phyloP scores from a whole-genome alignment of 805 yeast genomes.

The Kazachstania taianensis region DNA sequence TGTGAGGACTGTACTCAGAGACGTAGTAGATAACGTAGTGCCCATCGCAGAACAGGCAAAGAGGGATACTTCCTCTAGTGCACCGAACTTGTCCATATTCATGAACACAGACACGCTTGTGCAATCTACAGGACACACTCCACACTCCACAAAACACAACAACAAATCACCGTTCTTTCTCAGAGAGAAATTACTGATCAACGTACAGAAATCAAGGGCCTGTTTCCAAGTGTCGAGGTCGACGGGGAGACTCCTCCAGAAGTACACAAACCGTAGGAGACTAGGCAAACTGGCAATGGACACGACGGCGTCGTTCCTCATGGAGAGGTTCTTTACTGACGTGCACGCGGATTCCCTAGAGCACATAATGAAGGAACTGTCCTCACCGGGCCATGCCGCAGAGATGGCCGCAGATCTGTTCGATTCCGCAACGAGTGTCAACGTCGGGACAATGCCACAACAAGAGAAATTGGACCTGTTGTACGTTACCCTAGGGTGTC shows the following conservation, averaged over 20 bases:
- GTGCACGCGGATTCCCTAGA: neutral
- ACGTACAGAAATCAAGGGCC: conserved; percentile 53
- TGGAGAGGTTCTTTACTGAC: conserved; percentile 44
- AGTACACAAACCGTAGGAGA: conserved; percentile 22
- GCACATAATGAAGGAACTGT: neutral
- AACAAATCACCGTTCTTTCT: conserved; percentile 13
- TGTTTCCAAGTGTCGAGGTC: conserved; percentile 30
- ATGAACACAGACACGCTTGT: neutral
- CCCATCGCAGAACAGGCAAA: conserved; percentile 17
- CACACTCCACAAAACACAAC: neutral
- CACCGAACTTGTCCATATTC: conserved; percentile 2
- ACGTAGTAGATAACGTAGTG: conserved; percentile 18
- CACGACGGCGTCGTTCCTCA: conserved; percentile 47
- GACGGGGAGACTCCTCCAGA: conserved; percentile 21
- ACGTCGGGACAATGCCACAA: neutral
- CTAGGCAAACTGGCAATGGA: conserved; percentile 49
- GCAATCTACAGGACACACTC: no score
- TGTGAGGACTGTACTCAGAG: conserved; percentile 4
- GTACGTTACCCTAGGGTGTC: conserved; percentile 44
- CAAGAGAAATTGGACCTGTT: neutral
- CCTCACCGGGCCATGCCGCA: neutral
- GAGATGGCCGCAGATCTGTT: conserved; percentile 10
- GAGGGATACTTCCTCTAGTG: neutral
- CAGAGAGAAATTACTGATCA: conserved; percentile 33
- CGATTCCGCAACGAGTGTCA: conserved; percentile 4